phyloP scores from a whole-genome alignment of 2,329 filamentous ascomycete species.

The Monosporascus sp. region DNA sequence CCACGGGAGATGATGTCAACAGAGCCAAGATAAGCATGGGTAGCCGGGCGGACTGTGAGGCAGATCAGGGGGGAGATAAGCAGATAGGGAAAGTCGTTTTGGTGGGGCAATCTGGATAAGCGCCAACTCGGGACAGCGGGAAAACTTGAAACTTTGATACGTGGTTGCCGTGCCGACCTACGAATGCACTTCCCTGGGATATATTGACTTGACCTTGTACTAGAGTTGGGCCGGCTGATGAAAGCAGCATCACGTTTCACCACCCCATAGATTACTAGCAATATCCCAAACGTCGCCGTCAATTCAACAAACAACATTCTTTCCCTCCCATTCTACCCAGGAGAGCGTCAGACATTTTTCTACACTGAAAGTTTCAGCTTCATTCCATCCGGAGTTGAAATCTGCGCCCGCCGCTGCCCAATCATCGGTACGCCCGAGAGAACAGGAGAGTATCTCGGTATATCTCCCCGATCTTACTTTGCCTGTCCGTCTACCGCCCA shows the following conservation, averaged over 20 bases:
- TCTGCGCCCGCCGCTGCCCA: too few species aligned
- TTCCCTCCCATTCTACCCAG: neutral
- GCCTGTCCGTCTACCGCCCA: neutral
- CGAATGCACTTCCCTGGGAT: constrained; percentile 2
- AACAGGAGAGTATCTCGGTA: neutral
- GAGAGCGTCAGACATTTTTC: constrained; percentile 5
- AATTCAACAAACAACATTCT: neutral
- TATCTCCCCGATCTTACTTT: neutral
- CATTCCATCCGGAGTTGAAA: constrained; percentile 16
- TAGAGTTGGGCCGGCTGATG: neutral
- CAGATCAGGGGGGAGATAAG: too few species aligned
- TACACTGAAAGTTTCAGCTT: constrained; percentile 19
- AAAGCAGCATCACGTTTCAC: neutral
- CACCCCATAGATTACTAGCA: neutral
- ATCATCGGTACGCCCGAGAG: too few species aligned
- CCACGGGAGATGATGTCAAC: too few species aligned
- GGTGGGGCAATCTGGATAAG: constrained; percentile 9
- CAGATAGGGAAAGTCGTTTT: too few species aligned
- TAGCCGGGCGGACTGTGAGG: too few species aligned
- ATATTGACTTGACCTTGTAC: constrained; percentile 20
- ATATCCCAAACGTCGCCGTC: neutral
- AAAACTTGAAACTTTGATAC: neutral
- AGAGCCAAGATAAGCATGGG: too few species aligned
- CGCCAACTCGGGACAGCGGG: neutral
- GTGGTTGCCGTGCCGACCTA: constrained; percentile 23